Conservation (phyloP, 2,329 filamentous ascomycete genomes). For the Xylaria sp. region DNA sequence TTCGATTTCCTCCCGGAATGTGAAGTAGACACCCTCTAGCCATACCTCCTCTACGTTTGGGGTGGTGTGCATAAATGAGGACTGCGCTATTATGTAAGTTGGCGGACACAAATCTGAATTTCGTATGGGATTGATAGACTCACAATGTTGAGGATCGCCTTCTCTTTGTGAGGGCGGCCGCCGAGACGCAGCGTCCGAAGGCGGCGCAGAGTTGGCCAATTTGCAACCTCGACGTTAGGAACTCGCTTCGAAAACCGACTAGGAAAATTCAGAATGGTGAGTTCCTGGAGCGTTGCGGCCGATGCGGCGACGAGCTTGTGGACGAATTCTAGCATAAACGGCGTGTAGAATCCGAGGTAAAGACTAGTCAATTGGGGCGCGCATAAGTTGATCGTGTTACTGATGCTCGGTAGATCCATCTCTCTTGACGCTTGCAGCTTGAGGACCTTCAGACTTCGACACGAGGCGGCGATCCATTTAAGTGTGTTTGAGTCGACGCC, state of each 20-base stretch:
- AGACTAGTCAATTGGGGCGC: conserved; percentile 37
- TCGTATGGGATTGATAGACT: conserved; percentile 22
- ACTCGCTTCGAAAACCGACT: too few species aligned
- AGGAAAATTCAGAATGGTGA: conserved; percentile 40
- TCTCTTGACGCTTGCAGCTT: conserved; percentile 34
- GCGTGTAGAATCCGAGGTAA: conserved; percentile 37
- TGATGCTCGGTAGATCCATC: not conserved
- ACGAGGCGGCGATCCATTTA: conserved; percentile 17
- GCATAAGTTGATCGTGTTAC: not conserved
- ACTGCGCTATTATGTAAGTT: conserved; percentile 35
- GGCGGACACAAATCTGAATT: not conserved
- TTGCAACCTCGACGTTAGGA: conserved; percentile 7
- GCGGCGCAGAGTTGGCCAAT: conserved; percentile 33
- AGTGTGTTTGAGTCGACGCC: conserved; percentile 28
- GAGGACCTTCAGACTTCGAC: conserved; percentile 38
- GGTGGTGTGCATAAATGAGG: conserved; percentile 28
- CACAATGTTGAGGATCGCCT: conserved; percentile 36
- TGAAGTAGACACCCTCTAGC: conserved; percentile 35
- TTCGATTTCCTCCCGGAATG: conserved; percentile 18
- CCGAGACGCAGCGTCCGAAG: conserved; percentile 40
- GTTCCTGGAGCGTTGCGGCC: conserved; percentile 40
- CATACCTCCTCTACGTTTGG: conserved; percentile 46
- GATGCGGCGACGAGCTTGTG: conserved; percentile 36
- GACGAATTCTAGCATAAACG: conserved; percentile 19
- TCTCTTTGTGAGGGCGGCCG: too few species aligned